A percentile compares a stretch with the other conserved stretches of the same genome.
Evolutionary conservation across 176 grass and related monocot genomes (phyloP).

Genomic region (Oryza meridionalis): DNA sequence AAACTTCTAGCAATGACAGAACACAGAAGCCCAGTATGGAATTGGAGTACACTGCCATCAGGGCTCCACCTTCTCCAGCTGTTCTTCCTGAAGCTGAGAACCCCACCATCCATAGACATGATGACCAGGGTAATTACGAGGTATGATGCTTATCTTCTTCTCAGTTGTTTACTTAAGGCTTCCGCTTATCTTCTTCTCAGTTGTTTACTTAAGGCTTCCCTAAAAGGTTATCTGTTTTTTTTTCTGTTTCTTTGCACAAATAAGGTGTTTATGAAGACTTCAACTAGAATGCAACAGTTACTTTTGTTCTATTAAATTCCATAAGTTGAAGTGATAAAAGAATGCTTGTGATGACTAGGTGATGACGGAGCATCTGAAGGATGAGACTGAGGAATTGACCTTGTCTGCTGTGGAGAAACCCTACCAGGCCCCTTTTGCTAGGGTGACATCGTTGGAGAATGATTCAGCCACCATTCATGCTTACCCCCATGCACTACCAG

Average conservation of each 20-base stretch:
- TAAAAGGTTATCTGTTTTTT: neutral
- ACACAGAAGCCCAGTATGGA: conserved; percentile 36
- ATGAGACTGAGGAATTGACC: conserved; percentile 44
- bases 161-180: conserved; percentile 18
- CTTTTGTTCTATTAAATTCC: neutral
- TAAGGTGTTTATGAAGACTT: conserved; percentile 12
- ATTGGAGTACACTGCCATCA: conserved; percentile 51
- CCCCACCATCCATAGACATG: conserved; percentile 26
- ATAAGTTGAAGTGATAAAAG: conserved; percentile 3
- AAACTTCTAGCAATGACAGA: conserved; percentile 42
- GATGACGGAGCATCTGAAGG: conserved; percentile 46
- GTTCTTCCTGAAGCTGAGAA: conserved; percentile 40
- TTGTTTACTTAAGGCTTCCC: neutral
- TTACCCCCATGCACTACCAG: conserved; percentile 29
- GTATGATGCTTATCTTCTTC: conserved; percentile 52
- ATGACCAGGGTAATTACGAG: conserved; percentile 46
- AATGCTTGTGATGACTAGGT: conserved; percentile 55
- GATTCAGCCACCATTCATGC: conserved; percentile 23
- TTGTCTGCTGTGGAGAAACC: conserved; percentile 38
- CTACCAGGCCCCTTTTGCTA: conserved; percentile 75
- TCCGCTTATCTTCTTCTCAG: no score
- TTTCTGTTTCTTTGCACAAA: conserved; percentile 20
- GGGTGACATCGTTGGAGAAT: conserved; percentile 72
- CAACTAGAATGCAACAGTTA: neutral
- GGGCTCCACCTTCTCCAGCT: conserved; percentile 64